Evolutionary conservation across 2,329 filamentous ascomycete genomes (phyloP).

Genomic region (Macrophomina pseudophaseolina): DNA sequence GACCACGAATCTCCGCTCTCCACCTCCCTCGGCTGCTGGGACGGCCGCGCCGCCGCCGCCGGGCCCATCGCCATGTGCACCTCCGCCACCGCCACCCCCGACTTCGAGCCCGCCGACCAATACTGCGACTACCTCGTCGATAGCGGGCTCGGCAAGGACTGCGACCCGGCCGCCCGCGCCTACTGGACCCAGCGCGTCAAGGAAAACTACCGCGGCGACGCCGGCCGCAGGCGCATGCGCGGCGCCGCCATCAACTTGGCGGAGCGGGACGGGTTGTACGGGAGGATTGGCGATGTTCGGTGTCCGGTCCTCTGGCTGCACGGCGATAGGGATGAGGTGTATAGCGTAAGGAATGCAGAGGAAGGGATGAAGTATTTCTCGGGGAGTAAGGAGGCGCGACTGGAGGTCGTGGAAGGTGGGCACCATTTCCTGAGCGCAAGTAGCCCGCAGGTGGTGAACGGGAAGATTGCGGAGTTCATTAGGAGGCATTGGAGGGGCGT

Average conservation of each 20-base stretch:
- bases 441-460: slow-evolving; percentile 52
- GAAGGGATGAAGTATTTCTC: slow-evolving; percentile 57
- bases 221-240: slow-evolving; percentile 52
- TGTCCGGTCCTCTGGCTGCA: slow-evolving; percentile 60
- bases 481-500: slow-evolving; percentile 32
- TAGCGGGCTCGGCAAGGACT: slow-evolving; percentile 53
- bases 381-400: slow-evolving; percentile 48
- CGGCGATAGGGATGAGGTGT: slow-evolving; percentile 49
- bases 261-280: slow-evolving; percentile 55
- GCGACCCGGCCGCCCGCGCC: slow-evolving; percentile 42
- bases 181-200: slow-evolving; percentile 55
- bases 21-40: slow-evolving; percentile 56
- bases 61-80: slow-evolving; percentile 45
- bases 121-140: slow-evolving; percentile 54
- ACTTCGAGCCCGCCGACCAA: slow-evolving; percentile 49
- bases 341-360: slow-evolving; percentile 49
- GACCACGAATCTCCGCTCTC: slow-evolving; percentile 55
- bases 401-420: slow-evolving; percentile 53
- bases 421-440: slow-evolving; percentile 57
- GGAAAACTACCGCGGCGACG: slow-evolving; percentile 55
- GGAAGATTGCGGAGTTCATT: slow-evolving; percentile 41
- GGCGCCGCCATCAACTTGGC: slow-evolving; percentile 58
- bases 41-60: slow-evolving; percentile 39
- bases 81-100: slow-evolving; percentile 43
- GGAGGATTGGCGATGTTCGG: slow-evolving; percentile 52